Conservation (phyloP, 2,329 filamentous ascomycete species). For the Alternaria infectoria region DNA sequence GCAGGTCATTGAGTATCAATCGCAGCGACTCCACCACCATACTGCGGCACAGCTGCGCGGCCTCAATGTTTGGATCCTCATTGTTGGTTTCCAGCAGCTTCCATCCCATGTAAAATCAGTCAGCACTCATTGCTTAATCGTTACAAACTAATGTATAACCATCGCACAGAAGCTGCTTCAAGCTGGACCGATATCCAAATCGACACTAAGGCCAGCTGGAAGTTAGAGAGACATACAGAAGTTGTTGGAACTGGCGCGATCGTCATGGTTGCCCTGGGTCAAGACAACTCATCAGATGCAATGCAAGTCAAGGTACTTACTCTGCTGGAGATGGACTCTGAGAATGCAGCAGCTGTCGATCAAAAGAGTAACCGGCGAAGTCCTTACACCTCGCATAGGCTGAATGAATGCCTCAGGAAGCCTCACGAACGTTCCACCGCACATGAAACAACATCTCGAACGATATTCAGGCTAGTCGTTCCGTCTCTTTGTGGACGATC, state of each 20-base stretch:
- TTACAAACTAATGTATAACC: conserved; percentile 79
- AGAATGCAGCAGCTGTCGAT: conserved; percentile 69
- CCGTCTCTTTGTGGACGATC: neutral
- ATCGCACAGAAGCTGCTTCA: conserved; percentile 77
- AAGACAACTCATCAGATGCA: conserved; percentile 78
- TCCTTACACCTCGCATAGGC: conserved; percentile 50
- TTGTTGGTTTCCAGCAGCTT: conserved; percentile 54
- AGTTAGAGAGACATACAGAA: conserved; percentile 84
- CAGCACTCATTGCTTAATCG: conserved; percentile 62
- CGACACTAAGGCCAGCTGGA: conserved; percentile 83
- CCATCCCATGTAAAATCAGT: too few species aligned
- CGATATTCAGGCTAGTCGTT: neutral
- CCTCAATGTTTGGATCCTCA: conserved; percentile 74
- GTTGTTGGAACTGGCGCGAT: conserved; percentile 72
- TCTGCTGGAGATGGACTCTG: conserved; percentile 78
- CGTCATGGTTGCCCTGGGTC: conserved; percentile 81
- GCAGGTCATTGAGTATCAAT: conserved; percentile 88
- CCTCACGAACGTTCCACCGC: neutral
- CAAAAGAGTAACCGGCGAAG: conserved; percentile 67
- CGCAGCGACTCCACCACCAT: conserved; percentile 60
- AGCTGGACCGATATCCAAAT: conserved; percentile 89
- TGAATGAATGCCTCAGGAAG: neutral
- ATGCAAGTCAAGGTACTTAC: conserved; percentile 80
- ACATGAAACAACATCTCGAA: neutral
- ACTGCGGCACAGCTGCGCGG: conserved; percentile 57